Conservation (phyloP, 495 filamentous ascomycete species). For the Aspergillus heteromorphus region DNA sequence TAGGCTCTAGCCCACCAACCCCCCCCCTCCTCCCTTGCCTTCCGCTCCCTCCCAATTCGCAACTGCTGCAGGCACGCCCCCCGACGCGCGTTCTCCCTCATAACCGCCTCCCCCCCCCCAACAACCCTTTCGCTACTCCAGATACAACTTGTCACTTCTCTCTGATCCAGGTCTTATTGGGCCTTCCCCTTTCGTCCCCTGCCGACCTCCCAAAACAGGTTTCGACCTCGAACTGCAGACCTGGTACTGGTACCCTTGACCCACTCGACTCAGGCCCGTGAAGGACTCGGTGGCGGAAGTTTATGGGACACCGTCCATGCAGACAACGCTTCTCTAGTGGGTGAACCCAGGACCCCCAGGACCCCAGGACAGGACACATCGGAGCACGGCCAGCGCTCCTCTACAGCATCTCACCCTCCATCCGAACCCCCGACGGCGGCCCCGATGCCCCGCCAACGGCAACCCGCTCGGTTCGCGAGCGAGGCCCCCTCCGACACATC, state of each 20-base stretch:
- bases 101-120: conserved; percentile 6
- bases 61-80: conserved; percentile 14
- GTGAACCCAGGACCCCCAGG: background rate
- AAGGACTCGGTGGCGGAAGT: background rate
- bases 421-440: background rate
- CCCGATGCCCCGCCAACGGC: conserved; percentile 38
- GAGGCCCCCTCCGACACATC: conserved; percentile 56
- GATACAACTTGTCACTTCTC: background rate
- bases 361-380: too few relatives aligned
- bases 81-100: conserved; percentile 16
- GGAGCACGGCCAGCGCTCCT: background rate
- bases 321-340: background rate
- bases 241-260: background rate
- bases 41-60: conserved; percentile 4
- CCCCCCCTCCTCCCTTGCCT: conserved; percentile 13
- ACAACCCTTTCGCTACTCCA: background rate
- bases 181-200: background rate
- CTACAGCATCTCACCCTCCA: background rate
- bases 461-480: conserved; percentile 38
- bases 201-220: background rate
- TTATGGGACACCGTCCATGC: conserved; percentile 1
- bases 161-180: background rate
- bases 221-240: background rate
- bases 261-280: background rate
- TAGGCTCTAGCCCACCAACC: background rate